Base-by-base conservation (phyloP, 176 grass and related monocot species). In the Rhipidocladum racemiflorum region DNA sequence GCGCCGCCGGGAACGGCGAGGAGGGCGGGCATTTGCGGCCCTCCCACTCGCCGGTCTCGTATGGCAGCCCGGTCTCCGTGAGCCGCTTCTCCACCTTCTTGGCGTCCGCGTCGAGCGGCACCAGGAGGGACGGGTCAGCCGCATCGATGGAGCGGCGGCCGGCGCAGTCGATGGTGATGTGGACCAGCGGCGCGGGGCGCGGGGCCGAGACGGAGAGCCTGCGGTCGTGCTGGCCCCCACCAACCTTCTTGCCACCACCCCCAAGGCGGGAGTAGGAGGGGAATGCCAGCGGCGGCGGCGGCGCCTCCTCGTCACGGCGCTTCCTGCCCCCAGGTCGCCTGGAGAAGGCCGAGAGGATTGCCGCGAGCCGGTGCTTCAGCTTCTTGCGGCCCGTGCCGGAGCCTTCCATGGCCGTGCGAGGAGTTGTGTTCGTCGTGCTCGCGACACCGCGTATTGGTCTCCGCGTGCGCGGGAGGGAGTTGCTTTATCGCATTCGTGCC, bases 1-100 rank as follows among this genome's bases (percentile, higher is more conserved):
- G 72, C 67, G 68, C 69, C 2, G 76, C 45, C 0, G 28, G 17
- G 74, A 80, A 95, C 23, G 92, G 92, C 49, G 92, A 88, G 13
- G 89, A 81, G 0, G 90, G 92, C 45, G 92, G 90, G 77, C 92
- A 95, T 75, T 74, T 90, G 53, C 82, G 78, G 34, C 92, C 92
- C 72, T 95, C 92, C 54, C 73, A 85, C 49, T 84, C 87, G 21
- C 68, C 82, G n/a, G 76, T 30, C 61, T 78, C 69, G 70, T 74
- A 77, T 7, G 61, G 20, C 18, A 75, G 51, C 23, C 63, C 85
- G 30, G 69, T 65, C 35, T 77, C 86, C 8, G 62, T 42, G 35
- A 62, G 44, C 23, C 48, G 76, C 18, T 48, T 57, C 53, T 91
- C 89, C 44, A 70, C 27, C 75, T 86, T 94, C 59, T 63, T 85